A percentile compares a stretch with the other conserved stretches of the same genome.
These are phyloP conservation scores for Benincasa hispida DNA, from an alignment of 306 rosid genomes.

Conservation along the genomic window DNA sequence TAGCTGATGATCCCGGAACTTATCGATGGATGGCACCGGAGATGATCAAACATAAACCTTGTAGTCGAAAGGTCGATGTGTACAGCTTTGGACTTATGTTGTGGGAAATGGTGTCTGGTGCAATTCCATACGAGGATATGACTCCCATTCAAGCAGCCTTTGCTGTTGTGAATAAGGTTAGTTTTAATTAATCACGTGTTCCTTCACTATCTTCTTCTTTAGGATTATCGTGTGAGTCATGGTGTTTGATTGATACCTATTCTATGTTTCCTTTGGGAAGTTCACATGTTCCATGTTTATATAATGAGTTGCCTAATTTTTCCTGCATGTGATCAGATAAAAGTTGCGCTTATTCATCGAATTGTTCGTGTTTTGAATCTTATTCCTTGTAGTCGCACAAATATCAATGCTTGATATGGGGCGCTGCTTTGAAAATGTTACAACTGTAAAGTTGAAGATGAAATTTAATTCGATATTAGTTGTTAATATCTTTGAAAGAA, in stretches of 20 bases:
- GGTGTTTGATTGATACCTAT: background rate
- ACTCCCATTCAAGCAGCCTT: constrained; percentile 94
- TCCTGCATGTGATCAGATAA: background rate
- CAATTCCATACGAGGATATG: constrained; percentile 82
- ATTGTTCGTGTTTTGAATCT: background rate
- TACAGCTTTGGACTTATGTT: constrained; percentile 85
- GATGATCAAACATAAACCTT: constrained; percentile 81
- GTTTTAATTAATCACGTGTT: background rate
- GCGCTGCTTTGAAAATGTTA: background rate
- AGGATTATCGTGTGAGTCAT: background rate
- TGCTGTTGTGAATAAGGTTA: constrained; percentile 89
- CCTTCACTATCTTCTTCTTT: background rate
- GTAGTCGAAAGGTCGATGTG: constrained; percentile 79
- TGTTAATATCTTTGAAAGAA: background rate
- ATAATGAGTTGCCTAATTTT: background rate
- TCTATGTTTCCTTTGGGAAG: background rate
- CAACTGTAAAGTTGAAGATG: background rate
- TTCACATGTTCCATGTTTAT: constrained; percentile 10
- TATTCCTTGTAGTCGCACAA: background rate
- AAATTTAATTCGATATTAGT: background rate
- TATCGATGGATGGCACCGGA: constrained; percentile 99
- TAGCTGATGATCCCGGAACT: constrained; percentile 89
- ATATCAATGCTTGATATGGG: background rate
- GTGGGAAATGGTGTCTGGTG: constrained; percentile 89
- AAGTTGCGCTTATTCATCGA: background rate